phyloP scores from a whole-genome alignment of 1,284 basidiomycete genomes.

The Ganoderma meredithae region DNA sequence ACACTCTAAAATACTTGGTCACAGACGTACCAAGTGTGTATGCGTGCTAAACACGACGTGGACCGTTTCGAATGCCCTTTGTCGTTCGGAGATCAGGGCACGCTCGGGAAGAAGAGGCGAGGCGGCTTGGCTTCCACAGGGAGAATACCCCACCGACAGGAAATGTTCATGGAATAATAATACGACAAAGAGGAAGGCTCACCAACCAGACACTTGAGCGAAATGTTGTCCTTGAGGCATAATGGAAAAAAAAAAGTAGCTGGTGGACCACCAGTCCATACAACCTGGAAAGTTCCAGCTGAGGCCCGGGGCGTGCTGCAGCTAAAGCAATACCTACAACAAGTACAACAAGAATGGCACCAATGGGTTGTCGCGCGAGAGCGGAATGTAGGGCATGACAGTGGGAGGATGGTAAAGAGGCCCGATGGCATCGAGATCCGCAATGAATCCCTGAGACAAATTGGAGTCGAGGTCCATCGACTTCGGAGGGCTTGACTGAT shows the following conservation, averaged over 20 bases:
- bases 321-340: background rate
- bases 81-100: too few relatives aligned
- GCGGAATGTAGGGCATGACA: background rate
- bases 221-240: background rate
- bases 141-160: too few relatives aligned
- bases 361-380: background rate
- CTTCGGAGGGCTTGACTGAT: background rate
- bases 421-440: background rate
- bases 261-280: slow-evolving; percentile 13
- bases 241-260: slow-evolving; percentile 4
- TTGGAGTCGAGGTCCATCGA: background rate
- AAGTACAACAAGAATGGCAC: background rate
- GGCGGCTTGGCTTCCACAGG: too few relatives aligned
- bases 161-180: background rate
- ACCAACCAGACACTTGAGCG: slow-evolving; percentile 8
- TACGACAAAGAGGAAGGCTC: too few relatives aligned
- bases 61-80: too few relatives aligned
- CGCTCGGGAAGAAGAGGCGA: too few relatives aligned
- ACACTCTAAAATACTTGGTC: too few relatives aligned
- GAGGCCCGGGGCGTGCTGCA: background rate
- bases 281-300: slow-evolving; percentile 3
- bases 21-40: too few relatives aligned
- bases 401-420: background rate
- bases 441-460: background rate
- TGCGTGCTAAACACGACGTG: too few relatives aligned